These are phyloP conservation scores for Pythium biforme DNA, from an alignment of 352 stramenopile genomes.

Conservation along the genomic window DNA sequence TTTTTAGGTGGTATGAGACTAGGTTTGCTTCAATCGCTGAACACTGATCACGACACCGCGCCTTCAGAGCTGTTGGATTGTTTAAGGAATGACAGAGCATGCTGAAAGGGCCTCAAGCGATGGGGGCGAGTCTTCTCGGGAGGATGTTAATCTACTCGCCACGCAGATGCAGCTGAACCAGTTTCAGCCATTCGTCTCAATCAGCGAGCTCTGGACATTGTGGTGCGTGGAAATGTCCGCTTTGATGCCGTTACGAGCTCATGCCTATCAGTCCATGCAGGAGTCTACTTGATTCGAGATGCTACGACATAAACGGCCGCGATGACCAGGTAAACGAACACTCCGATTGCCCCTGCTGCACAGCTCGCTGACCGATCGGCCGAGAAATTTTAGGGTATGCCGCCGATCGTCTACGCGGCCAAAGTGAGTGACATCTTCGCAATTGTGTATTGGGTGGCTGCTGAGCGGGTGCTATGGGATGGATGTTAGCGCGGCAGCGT, in stretches of 20 bases:
- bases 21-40: not conserved
- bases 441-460: not conserved
- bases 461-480: not conserved
- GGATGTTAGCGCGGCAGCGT: conserved; percentile 39
- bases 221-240: conserved; percentile 28
- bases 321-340: conserved; percentile 39
- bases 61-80: not conserved
- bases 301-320: conserved; percentile 54
- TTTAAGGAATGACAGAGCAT: not conserved
- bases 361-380: not conserved
- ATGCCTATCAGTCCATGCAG: conserved; percentile 18
- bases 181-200: conserved; percentile 27
- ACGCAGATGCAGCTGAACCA: conserved; percentile 61
- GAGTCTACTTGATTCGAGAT: conserved; percentile 41
- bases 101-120: not conserved
- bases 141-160: conserved; percentile 42
- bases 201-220: conserved; percentile 47
- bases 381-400: conserved; percentile 36
- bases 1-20: not conserved
- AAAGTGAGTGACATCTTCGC: conserved; percentile 33
- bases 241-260: not conserved
- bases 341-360: not conserved
- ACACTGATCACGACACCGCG: not conserved
- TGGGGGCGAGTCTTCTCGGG: conserved; percentile 7
- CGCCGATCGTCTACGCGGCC: conserved; percentile 58